Base-by-base conservation (phyloP, 257 asterid genomes). In the Apocynum venetum region DNA sequence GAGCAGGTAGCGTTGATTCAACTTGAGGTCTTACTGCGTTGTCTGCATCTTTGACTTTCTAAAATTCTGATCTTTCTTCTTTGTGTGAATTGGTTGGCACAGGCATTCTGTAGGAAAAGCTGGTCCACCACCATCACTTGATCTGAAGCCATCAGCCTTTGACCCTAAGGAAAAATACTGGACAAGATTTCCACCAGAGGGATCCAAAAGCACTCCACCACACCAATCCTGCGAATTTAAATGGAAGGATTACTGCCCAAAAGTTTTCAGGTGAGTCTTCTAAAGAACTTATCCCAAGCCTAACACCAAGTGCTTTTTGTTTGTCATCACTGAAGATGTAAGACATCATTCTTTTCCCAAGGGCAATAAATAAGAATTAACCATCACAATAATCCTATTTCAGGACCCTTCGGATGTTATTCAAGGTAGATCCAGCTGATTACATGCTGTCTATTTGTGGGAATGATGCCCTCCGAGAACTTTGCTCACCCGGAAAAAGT, bases 241-340 rank as follows among this genome's bases (percentile, higher is more conserved):
- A 81, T 95, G 99, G 99, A 95, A 95, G 81, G 99, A 93, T 55
- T 95, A 95, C 77, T 93, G 99, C 76, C 99, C 99, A 17, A 93
- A 93, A 87, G 99, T 93, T 43, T 95, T 95, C 84, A 87, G 99
- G 99, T 91, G 57, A 75, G 80, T 5, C 68, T 71, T 17, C 1
- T 15, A 6, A 17, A 10, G 53, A 20, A 14, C 2, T 19, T 55
- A 31, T 49, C 41, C 20, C 49, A 11, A 41, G 19, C 38, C 64
- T 60, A 57, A 14, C 55, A 35, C 51, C 13, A 35, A 36, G 8
- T 65, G 57, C 40, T 4, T 46, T 8, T 31, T n/a, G 17, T 4
- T 31, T 44, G 25, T 52, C n/a, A 17, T 19, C 6, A 5, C 11
- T 43, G 5, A 2, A 2, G 41, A 72, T 31, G 47, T 38, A 9